phyloP scores from a whole-genome alignment of 441 rosid species.

The Corymbia citriodora region DNA sequence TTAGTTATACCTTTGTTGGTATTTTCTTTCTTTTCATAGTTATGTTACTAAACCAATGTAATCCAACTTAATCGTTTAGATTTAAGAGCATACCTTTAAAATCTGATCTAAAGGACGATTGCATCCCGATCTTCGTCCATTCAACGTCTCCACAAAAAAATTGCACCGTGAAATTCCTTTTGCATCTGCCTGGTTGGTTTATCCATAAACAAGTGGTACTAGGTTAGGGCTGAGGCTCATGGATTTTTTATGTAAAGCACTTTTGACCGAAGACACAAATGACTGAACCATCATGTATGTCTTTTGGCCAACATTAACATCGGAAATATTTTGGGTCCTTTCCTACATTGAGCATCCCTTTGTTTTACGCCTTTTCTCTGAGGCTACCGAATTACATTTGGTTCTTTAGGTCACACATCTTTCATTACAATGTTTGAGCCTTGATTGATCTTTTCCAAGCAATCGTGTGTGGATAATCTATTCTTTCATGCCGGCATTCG shows the following conservation, averaged over 20 bases:
- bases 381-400: no score
- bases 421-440: no score
- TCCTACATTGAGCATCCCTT: background rate
- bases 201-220: no score
- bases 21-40: background rate
- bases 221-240: no score
- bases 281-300: background rate
- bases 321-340: background rate
- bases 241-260: no score
- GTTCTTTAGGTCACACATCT: no score
- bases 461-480: background rate
- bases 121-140: background rate
- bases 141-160: no score
- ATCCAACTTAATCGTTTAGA: background rate
- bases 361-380: no score
- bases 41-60: background rate
- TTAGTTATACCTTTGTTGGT: background rate
- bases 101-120: background rate
- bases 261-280: background rate
- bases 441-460: background rate
- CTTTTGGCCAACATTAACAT: background rate
- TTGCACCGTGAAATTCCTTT: background rate
- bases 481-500: background rate
- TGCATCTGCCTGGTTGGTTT: background rate
- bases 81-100: background rate